Evolutionary conservation across 352 stramenopile genomes (phyloP).

Genomic region (Phytopythium kandeliae): DNA sequence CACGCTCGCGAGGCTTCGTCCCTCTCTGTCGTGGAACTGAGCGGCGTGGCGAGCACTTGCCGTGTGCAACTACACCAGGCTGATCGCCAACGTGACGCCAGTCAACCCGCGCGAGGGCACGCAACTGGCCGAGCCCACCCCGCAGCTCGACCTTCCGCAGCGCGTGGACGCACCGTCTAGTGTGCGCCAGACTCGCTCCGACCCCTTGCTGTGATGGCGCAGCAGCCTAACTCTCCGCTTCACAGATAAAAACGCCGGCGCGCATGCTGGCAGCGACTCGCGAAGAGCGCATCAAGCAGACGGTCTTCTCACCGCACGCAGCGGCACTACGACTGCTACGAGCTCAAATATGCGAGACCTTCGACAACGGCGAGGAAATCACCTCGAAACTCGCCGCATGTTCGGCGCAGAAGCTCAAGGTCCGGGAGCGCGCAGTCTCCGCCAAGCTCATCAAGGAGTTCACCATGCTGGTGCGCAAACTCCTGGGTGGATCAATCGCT

Average conservation of each 20-base stretch:
- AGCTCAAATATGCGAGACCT: slow-evolving; percentile 32
- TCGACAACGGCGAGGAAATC: slow-evolving; percentile 43
- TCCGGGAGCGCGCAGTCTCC: slow-evolving; percentile 50
- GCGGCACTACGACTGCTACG: slow-evolving; percentile 46
- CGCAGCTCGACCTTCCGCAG: slow-evolving; percentile 74
- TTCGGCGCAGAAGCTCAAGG: slow-evolving; percentile 57
- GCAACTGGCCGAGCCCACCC: slow-evolving; percentile 64
- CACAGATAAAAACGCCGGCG: slow-evolving; percentile 70
- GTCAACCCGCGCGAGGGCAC: slow-evolving; percentile 57
- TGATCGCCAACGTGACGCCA: slow-evolving; percentile 53
- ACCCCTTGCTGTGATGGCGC: not conserved
- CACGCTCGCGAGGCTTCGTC: not conserved
- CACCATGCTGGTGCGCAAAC: slow-evolving; percentile 44
- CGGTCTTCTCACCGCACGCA: slow-evolving; percentile 61
- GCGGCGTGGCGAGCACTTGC: not conserved
- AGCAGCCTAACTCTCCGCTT: not conserved
- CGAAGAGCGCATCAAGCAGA: slow-evolving; percentile 69
- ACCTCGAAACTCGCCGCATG: slow-evolving; percentile 46
- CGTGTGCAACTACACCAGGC: slow-evolving; percentile 9
- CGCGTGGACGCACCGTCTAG: slow-evolving; percentile 67
- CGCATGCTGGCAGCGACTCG: slow-evolving; percentile 41
- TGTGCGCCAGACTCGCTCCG: slow-evolving; percentile 9
- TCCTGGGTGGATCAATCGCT: not conserved
- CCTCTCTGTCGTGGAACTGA: not conserved
- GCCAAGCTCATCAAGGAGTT: slow-evolving; percentile 80